A percentile compares a stretch with the other conserved stretches of the same genome.
Conservation (phyloP, 2,329 filamentous ascomycete species). For the Aspergillus pseudoterreus region DNA sequence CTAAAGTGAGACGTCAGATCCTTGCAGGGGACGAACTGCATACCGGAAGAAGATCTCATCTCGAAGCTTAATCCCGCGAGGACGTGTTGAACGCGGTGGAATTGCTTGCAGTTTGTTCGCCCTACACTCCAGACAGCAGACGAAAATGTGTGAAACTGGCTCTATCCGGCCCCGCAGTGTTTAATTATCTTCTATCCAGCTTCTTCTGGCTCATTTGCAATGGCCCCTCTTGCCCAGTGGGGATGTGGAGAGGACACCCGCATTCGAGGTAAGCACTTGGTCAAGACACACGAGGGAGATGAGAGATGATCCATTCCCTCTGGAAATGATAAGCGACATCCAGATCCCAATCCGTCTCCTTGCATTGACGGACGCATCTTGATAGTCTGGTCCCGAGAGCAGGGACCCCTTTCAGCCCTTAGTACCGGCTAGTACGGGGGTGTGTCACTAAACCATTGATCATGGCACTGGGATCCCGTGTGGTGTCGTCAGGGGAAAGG, state of each 20-base stretch:
- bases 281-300: not conserved
- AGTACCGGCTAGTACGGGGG: not conserved
- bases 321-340: not conserved
- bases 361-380: slow-evolving; percentile 4
- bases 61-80: slow-evolving; percentile 10
- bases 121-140: too few relatives aligned
- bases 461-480: not conserved
- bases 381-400: not conserved
- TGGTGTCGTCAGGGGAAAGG: not conserved
- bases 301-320: not conserved
- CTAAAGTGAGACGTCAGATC: slow-evolving; percentile 6
- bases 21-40: not conserved
- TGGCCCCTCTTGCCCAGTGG: not conserved
- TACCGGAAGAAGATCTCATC: not conserved
- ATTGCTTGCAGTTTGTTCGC: not conserved
- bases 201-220: not conserved
- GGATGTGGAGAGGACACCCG: not conserved
- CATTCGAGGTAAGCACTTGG: not conserved
- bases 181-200: not conserved
- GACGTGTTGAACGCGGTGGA: not conserved
- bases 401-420: not conserved
- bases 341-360: slow-evolving; percentile 5
- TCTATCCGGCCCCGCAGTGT: not conserved
- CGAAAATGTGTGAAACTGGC: too few relatives aligned
- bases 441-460: not conserved